Conservation (phyloP, 306 rosid genomes). For the Lathyrus tuberosus region DNA sequence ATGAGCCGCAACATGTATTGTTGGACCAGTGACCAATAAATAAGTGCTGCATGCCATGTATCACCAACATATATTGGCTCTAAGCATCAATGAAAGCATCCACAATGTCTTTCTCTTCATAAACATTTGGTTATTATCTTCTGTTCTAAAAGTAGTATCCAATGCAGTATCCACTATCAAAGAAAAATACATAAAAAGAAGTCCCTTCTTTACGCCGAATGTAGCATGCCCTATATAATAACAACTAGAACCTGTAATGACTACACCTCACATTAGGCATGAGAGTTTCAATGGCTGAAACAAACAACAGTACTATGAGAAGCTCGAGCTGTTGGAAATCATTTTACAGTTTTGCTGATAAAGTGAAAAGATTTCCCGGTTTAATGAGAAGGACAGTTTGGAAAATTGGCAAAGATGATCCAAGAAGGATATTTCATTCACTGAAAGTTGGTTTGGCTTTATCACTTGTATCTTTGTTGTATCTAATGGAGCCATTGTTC, state of each 20-base stretch:
- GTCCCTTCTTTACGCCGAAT: slow-evolving; percentile 11
- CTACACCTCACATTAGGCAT: slow-evolving; percentile 29
- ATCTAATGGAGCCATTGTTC: slow-evolving; percentile 70
- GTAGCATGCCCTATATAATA: slow-evolving; percentile 2
- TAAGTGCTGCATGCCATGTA: not conserved
- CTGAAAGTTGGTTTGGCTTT: slow-evolving; percentile 79
- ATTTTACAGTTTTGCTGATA: slow-evolving; percentile 35
- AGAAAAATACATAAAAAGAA: not conserved
- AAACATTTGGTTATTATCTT: slow-evolving; percentile 14
- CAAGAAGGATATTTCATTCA: slow-evolving; percentile 77
- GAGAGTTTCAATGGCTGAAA: slow-evolving; percentile 48
- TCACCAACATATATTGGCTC: not conserved
- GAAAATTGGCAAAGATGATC: slow-evolving; percentile 75
- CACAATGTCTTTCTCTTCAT: not conserved
- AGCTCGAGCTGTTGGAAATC: slow-evolving; percentile 39
- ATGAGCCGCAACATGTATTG: not conserved
- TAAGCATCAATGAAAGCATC: not conserved
- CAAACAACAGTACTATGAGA: slow-evolving; percentile 20
- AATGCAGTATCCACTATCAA: slow-evolving; percentile 3
- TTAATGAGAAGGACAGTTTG: slow-evolving; percentile 48
- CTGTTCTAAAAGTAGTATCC: slow-evolving; percentile 1
- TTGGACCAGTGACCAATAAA: not conserved
- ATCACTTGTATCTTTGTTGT: slow-evolving; percentile 74
- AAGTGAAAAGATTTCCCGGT: slow-evolving; percentile 48
- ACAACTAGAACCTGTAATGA: not conserved